Percentiles rank a stretch among this genome's conserved stretches.
Conservation (phyloP, 1,284 basidiomycete genomes). For the Rhizoctonia solani region DNA sequence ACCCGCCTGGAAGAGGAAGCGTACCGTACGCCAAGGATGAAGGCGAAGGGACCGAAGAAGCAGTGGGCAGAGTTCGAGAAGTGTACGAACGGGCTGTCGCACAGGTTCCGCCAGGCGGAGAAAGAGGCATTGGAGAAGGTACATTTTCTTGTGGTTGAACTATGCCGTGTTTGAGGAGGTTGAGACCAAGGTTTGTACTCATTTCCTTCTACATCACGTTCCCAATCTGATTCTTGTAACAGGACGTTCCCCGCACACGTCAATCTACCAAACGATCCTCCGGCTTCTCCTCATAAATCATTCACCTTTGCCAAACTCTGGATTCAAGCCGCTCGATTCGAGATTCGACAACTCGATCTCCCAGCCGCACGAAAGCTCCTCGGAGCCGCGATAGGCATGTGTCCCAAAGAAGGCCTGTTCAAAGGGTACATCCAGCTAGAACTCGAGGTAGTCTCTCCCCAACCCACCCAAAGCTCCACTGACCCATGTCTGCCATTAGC, state of each 20-base stretch:
- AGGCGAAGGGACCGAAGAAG: slow-evolving; percentile 67
- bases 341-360: slow-evolving; percentile 84
- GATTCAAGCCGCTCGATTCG: slow-evolving; percentile 90
- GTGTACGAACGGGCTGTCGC: slow-evolving; percentile 97
- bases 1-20: slow-evolving; percentile 91
- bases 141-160: slow-evolving; percentile 96
- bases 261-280: slow-evolving; percentile 92
- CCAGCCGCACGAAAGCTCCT: slow-evolving; percentile 86
- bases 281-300: slow-evolving; percentile 89
- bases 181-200: slow-evolving; percentile 72
- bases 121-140: slow-evolving; percentile 94
- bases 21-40: slow-evolving; percentile 72
- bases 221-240: slow-evolving; percentile 34
- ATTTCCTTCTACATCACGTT: slow-evolving; percentile 20
- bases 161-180: slow-evolving; percentile 98
- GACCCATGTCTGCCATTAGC: slow-evolving; percentile 40
- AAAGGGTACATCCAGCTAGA: slow-evolving; percentile 94
- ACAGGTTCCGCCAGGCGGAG: slow-evolving; percentile 86
- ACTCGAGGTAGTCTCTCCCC: slow-evolving; percentile 64
- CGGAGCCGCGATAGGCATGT: slow-evolving; percentile 92
- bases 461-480: slow-evolving; percentile 9
- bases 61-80: slow-evolving; percentile 73
- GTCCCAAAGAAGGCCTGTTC: slow-evolving; percentile 92
- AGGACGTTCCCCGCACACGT: slow-evolving; percentile 83
- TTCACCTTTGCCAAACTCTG: slow-evolving; percentile 98